Conservation (phyloP, 2,329 filamentous ascomycete species). For the Ophioceras dolichostomum region DNA sequence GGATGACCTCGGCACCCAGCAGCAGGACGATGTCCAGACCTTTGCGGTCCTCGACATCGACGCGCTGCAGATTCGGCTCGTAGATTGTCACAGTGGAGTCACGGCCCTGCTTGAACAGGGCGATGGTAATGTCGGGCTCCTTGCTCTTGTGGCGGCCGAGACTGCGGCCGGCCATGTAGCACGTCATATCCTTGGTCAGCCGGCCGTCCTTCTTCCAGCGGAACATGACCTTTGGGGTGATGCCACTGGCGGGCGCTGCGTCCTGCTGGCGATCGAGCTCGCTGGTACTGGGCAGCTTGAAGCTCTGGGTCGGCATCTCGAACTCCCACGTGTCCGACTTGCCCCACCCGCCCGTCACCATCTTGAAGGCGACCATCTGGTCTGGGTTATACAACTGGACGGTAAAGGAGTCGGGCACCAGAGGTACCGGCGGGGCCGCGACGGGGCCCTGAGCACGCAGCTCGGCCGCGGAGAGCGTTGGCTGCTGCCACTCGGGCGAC, state of each 20-base stretch:
- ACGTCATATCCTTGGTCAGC: constrained; percentile 77
- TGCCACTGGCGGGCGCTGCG: constrained; percentile 17
- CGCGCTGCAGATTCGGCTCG: constrained; percentile 79
- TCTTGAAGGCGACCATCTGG: constrained; percentile 63
- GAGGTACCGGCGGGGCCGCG: constrained; percentile 52
- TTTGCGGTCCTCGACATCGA: constrained; percentile 90
- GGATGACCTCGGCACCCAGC: constrained; percentile 49
- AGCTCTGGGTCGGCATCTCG: constrained; percentile 77
- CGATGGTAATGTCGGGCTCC: constrained; percentile 93
- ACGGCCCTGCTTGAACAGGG: constrained; percentile 60
- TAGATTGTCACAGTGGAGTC: constrained; percentile 69
- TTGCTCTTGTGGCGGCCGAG: constrained; percentile 65
- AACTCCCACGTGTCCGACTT: constrained; percentile 80
- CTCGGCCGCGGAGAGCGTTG: constrained; percentile 69
- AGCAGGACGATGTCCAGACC: constrained; percentile 76
- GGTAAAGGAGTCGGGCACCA: constrained; percentile 67
- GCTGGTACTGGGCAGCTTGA: constrained; percentile 67
- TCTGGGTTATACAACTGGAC: constrained; percentile 92
- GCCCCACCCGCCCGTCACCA: constrained; percentile 61
- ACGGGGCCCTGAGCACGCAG: constrained; percentile 56
- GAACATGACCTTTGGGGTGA: constrained; percentile 68
- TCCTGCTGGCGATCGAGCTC: constrained; percentile 61
- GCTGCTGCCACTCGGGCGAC: constrained; percentile 75
- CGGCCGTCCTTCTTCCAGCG: constrained; percentile 84
- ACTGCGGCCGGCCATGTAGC: constrained; percentile 70